A percentile compares a stretch with the other conserved stretches of the same genome.
Conservation (phyloP, 2,329 filamentous ascomycete species). For the Metarhizium humberi region DNA sequence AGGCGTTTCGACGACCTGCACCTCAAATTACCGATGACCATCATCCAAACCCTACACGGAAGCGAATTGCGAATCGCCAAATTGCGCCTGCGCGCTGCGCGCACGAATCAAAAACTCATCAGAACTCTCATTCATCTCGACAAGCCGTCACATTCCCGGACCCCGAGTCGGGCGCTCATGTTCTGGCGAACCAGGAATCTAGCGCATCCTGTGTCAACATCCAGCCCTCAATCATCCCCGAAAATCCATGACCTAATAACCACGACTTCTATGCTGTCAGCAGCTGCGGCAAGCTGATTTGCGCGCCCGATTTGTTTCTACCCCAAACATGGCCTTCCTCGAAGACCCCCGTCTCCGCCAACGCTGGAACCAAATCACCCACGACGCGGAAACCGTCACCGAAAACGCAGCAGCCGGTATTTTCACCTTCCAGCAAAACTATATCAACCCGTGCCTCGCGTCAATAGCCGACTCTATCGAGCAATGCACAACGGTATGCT, state of each 20-base stretch:
- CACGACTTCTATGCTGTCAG: background rate
- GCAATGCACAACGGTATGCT: conserved; percentile 62
- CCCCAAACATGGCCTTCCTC: conserved; percentile 44
- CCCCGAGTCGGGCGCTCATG: background rate
- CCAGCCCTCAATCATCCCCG: background rate
- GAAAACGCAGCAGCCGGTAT: conserved; percentile 86
- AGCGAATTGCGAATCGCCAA: background rate
- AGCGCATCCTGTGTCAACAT: background rate
- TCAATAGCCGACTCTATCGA: conserved; percentile 58
- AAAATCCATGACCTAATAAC: background rate
- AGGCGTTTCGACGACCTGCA: background rate
- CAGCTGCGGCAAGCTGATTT: conserved; percentile 6
- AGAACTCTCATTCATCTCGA: background rate
- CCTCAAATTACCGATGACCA: background rate
- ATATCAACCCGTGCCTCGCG: conserved; percentile 71
- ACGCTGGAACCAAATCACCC: conserved; percentile 85
- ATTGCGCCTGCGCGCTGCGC: background rate
- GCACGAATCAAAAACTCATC: background rate
- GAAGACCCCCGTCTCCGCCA: conserved; percentile 85
- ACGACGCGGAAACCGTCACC: conserved; percentile 83
- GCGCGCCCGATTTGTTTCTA: conserved; percentile 14
- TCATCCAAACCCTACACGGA: background rate
- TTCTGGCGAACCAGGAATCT: background rate
- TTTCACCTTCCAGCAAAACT: conserved; percentile 80
- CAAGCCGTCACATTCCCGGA: too few species aligned